phyloP scores from a whole-genome alignment of 208 protist genomes.

The Herpetomonas samuelpessoai region DNA sequence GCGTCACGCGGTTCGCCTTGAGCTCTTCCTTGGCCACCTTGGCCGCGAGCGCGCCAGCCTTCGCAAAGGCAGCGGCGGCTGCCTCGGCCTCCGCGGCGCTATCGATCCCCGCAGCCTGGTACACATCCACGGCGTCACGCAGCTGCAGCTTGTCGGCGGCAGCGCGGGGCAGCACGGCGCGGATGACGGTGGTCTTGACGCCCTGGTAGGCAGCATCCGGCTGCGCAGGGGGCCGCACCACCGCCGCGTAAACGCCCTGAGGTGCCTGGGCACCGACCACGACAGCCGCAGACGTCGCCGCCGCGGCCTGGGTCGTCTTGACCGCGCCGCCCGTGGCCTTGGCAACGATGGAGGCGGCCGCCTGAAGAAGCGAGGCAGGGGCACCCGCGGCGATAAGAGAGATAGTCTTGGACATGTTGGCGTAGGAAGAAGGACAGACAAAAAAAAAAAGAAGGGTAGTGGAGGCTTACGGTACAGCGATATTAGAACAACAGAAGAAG shows the following conservation, averaged over 20 bases:
- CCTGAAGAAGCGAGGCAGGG: conserved; percentile 57
- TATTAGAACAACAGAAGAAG: conserved; percentile 3
- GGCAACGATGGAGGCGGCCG: conserved; percentile 45
- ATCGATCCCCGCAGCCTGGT: conserved; percentile 60
- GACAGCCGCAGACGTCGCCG: conserved; percentile 38
- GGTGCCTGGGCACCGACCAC: conserved; percentile 63
- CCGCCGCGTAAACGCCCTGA: conserved; percentile 51
- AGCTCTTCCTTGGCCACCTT: conserved; percentile 55
- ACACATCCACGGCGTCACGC: conserved; percentile 78
- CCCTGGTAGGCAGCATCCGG: conserved; percentile 39
- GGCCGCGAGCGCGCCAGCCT: conserved; percentile 64
- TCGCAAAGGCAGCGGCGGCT: conserved; percentile 46
- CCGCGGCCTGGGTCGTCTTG: conserved; percentile 28
- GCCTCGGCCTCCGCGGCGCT: conserved; percentile 38
- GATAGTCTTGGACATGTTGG: conserved; percentile 68
- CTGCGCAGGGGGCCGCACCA: conserved; percentile 33
- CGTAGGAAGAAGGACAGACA: neutral
- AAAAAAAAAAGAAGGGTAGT: conserved; percentile 6
- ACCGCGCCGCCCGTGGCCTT: conserved; percentile 66
- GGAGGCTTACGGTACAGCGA: neutral
- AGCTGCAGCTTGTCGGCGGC: conserved; percentile 51
- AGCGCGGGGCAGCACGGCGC: conserved; percentile 62
- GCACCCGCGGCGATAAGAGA: conserved; percentile 55
- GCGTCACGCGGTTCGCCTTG: conserved; percentile 53
- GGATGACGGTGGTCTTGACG: conserved; percentile 61